These are phyloP conservation scores for Ogataea ramenticola DNA, from an alignment of 805 yeast genomes.

Conservation along the genomic window DNA sequence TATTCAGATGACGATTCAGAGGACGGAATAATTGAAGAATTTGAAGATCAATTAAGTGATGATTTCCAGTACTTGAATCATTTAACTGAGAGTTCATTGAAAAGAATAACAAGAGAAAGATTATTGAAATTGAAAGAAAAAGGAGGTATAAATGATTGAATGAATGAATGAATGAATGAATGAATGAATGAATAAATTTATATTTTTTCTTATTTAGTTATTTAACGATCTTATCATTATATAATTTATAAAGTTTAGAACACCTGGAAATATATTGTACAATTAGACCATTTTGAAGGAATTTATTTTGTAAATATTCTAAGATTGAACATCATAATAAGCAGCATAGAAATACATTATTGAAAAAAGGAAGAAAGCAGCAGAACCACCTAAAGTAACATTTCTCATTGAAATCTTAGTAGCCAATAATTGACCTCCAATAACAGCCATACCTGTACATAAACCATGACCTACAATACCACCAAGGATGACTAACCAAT, in stretches of 20 bases:
- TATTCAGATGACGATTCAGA: background rate
- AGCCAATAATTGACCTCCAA: constrained; percentile 90
- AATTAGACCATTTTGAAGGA: no score
- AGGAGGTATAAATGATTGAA: background rate
- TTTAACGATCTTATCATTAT: no score
- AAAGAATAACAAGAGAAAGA: constrained; percentile 30
- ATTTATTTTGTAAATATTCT: background rate
- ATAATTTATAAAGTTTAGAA: background rate
- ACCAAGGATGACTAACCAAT: constrained; percentile 83
- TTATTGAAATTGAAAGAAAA: constrained; percentile 2
- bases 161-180: no score
- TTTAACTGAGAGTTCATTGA: constrained; percentile 36
- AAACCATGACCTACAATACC: constrained; percentile 83
- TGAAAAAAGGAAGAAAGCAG: constrained; percentile 79
- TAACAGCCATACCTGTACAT: constrained; percentile 85
- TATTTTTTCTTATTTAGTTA: no score
- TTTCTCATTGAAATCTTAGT: constrained; percentile 84
- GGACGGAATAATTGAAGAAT: constrained; percentile 14
- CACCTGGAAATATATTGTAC: background rate
- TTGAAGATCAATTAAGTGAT: constrained; percentile 31
- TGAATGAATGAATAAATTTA: no score
- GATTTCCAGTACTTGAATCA: constrained; percentile 30
- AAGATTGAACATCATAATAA: constrained; percentile 21
- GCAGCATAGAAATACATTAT: constrained; percentile 74
- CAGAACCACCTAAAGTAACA: constrained; percentile 86